phyloP scores from a whole-genome alignment of 352 stramenopile species.

The Globisporangium camurandrum region DNA sequence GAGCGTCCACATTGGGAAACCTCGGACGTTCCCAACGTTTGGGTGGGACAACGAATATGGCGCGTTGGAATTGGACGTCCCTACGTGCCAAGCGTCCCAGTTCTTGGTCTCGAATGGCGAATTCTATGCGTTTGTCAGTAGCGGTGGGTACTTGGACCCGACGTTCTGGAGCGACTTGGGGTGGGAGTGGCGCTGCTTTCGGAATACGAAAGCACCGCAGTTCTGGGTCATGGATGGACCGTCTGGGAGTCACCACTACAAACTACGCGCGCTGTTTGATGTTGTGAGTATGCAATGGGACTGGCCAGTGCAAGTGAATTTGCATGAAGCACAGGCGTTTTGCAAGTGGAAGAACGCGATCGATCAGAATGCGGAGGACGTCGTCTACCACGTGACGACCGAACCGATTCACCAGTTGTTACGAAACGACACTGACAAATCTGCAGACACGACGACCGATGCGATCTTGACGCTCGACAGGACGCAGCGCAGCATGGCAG shows the following conservation, averaged over 20 bases:
- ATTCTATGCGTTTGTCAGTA: conserved; percentile 93
- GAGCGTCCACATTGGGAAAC: conserved; percentile 87
- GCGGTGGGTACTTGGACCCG: conserved; percentile 88
- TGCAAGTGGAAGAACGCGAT: conserved; percentile 79
- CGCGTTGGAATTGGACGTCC: conserved; percentile 76
- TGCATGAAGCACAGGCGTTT: conserved; percentile 93
- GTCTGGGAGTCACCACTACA: conserved; percentile 91
- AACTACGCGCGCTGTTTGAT: conserved; percentile 90
- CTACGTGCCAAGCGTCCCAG: conserved; percentile 83
- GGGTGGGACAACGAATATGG: conserved; percentile 99
- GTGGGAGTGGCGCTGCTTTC: conserved; percentile 93
- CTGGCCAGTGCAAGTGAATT: conserved; percentile 95
- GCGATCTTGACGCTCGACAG: conserved; percentile 68
- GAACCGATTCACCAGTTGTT: conserved; percentile 92
- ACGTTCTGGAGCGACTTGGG: conserved; percentile 88
- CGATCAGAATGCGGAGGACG: conserved; percentile 52
- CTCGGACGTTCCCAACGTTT: conserved; percentile 88
- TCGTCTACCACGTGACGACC: conserved; percentile 86
- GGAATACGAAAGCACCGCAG: conserved; percentile 94
- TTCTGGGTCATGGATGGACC: conserved; percentile 93
- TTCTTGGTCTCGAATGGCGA: conserved; percentile 95
- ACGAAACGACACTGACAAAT: conserved; percentile 54
- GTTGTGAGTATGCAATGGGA: conserved; percentile 91
- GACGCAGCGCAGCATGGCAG: conserved; percentile 32
- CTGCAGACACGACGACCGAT: conserved; percentile 37